Conservation (phyloP, 768 basidiomycete genomes). For the Phylloporus sp. region DNA sequence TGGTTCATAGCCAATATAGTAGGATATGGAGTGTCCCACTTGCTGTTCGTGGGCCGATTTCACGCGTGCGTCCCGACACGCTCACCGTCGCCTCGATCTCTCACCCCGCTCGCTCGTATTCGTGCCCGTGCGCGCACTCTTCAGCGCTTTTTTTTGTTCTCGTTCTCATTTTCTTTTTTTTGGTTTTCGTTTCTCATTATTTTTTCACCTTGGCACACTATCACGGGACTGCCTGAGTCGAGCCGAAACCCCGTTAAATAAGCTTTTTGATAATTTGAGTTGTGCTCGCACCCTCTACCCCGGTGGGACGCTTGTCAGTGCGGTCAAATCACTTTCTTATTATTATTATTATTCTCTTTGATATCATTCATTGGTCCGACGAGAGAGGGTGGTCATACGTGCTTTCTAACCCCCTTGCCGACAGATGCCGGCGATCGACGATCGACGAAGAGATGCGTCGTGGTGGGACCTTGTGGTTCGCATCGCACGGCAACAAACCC, state of each 20-base stretch:
- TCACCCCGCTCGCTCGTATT: neutral
- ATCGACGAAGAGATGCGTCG: neutral
- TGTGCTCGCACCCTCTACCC: slow-evolving; percentile 14
- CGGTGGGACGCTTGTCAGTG: slow-evolving; percentile 3
- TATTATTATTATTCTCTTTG: neutral
- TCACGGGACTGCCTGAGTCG: neutral
- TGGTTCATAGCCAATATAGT: slow-evolving; percentile 62
- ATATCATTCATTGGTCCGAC: neutral
- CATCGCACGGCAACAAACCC: slow-evolving; percentile 1
- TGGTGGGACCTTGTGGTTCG: neutral
- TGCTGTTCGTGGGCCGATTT: slow-evolving; percentile 10
- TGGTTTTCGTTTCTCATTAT: neutral
- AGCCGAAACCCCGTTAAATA: slow-evolving; percentile 11
- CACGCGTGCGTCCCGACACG: slow-evolving; percentile 2
- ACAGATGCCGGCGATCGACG: too few species aligned
- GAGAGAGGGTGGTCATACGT: neutral
- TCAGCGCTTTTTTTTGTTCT: neutral
- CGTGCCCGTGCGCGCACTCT: neutral
- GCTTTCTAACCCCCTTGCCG: neutral
- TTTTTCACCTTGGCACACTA: neutral
- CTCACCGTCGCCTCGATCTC: neutral
- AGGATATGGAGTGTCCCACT: slow-evolving; percentile 36
- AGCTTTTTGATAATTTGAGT: slow-evolving; percentile 27
- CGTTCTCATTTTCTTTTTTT: neutral
- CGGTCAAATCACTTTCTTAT: neutral